phyloP scores from a whole-genome alignment of 2,329 filamentous ascomycete genomes.

The Magnaporthiopsis rhizophila region DNA sequence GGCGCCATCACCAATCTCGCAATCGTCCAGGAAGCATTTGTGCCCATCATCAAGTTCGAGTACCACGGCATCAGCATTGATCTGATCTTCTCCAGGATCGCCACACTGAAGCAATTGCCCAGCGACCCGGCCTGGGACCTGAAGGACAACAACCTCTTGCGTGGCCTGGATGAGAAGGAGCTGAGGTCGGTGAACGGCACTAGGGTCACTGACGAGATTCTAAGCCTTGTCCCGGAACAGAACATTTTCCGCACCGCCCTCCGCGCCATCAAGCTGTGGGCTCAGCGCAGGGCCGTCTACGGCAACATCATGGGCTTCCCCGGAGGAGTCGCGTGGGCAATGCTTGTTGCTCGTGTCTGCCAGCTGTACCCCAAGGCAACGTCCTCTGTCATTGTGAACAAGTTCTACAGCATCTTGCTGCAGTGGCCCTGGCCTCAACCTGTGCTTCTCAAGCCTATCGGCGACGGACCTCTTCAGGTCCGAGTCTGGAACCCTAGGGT shows the following conservation, averaged over 20 bases:
- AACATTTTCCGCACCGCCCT: constrained; percentile 85
- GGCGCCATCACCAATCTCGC: constrained; percentile 80
- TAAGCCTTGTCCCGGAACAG: constrained; percentile 79
- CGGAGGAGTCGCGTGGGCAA: constrained; percentile 95
- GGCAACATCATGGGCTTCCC: constrained; percentile 95
- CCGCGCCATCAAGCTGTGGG: constrained; percentile 93
- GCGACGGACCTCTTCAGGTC: constrained; percentile 71
- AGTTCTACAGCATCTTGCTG: constrained; percentile 89
- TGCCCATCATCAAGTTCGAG: constrained; percentile 96
- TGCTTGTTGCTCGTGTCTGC: constrained; percentile 92
- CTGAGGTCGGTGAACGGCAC: constrained; percentile 89
- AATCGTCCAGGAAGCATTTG: constrained; percentile 81
- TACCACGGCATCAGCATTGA: constrained; percentile 89
- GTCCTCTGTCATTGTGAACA: constrained; percentile 78
- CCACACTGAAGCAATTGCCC: constrained; percentile 62
- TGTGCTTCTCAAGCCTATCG: constrained; percentile 82
- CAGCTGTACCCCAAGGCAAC: constrained; percentile 93
- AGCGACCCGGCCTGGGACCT: constrained; percentile 60
- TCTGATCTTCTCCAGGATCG: constrained; percentile 76
- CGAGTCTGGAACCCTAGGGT: constrained; percentile 93
- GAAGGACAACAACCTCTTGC: constrained; percentile 75
- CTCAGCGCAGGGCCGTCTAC: constrained; percentile 84
- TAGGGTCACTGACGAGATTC: constrained; percentile 86
- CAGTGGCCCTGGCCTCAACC: constrained; percentile 92
- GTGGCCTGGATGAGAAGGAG: constrained; percentile 79